Evolutionary conservation across 352 stramenopile species (phyloP), one percentile per base, ranked within the genome.

Genomic region (Blastocystis sp.): DNA sequence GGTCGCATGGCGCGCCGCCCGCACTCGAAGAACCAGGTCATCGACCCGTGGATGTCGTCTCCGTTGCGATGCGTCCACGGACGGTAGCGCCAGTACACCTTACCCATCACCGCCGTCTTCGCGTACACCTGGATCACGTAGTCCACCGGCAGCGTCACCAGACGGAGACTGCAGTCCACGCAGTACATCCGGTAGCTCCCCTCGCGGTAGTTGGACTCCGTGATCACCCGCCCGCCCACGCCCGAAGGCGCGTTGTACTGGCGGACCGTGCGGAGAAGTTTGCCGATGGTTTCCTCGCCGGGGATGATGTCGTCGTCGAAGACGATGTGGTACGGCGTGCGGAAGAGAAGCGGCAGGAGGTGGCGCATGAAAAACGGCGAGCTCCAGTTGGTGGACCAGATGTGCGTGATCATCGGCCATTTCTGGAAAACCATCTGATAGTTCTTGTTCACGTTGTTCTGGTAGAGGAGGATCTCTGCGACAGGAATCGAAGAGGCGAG

Each of bases 121-220:
- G 74, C 74, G 66, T 85, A 85, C 12, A 85, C 74, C 51, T 85
- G 74, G 50, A 85, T 69, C 51, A 85, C 74, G 35, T 70, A 85
- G 66, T 85, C 74, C 9, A 85, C 74, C 9, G 21, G 19, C 35
- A 67, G 31, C 2, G n/a, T 19, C 12, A 37, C 29, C 26, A 41
- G 41, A 19, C 26, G 65, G 10, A 10, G 12, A 4, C 19, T 45
- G 16, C 51, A 66, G 33, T 66, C 51, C 12, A 45, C 74, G 45
- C 55, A 66, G 26, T 33, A 26, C 21, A 85, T 55, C 0, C 45
- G 13, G 41, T 67, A 85, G 6, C 26, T 39, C 0, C 16, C 41
- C 3, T 13, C n/a, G 12, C 6, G 3, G 37, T 85, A 85, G 37
- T 69, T 59, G 24, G 74, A 85, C 9, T 50, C 39, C 2, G 3